These are phyloP conservation scores for Phytophthora ramorum DNA, from an alignment of 352 stramenopile species.

Conservation along the genomic window DNA sequence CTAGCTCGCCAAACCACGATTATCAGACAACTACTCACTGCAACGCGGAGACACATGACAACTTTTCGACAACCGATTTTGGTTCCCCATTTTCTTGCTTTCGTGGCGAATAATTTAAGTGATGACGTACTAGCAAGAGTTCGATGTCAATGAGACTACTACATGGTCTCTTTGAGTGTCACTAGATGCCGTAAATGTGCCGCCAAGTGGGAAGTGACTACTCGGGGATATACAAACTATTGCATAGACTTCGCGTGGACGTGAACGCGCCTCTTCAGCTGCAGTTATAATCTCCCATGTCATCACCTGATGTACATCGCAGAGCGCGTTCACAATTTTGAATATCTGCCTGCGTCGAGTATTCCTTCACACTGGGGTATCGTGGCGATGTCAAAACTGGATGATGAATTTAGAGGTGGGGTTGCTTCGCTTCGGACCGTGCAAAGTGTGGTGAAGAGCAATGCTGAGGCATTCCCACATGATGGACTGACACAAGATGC, in stretches of 20 bases:
- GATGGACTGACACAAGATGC: background rate
- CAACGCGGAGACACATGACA: slow-evolving; percentile 1
- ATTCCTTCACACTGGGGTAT: background rate
- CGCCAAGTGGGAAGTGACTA: no score
- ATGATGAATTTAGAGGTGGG: background rate
- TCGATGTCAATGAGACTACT: background rate
- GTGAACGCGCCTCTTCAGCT: background rate
- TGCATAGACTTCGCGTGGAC: background rate
- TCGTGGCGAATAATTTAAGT: background rate
- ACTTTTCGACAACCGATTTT: background rate
- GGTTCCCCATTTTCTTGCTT: background rate
- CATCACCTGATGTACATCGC: background rate
- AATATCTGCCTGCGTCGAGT: background rate
- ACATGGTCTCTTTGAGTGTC: background rate
- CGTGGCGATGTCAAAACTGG: background rate
- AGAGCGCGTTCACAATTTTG: background rate
- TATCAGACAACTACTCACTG: background rate
- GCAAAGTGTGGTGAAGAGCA: background rate
- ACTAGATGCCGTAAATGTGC: no score
- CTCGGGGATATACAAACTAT: no score
- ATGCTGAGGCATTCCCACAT: background rate
- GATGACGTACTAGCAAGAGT: background rate
- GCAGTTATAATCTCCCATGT: background rate
- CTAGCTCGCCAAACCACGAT: slow-evolving; percentile 11
- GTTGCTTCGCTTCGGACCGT: background rate